Percentiles rank a stretch among this genome's conserved stretches.
Conservation (phyloP, 2,329 filamentous ascomycete genomes). For the Pyrenochaeta sp. region DNA sequence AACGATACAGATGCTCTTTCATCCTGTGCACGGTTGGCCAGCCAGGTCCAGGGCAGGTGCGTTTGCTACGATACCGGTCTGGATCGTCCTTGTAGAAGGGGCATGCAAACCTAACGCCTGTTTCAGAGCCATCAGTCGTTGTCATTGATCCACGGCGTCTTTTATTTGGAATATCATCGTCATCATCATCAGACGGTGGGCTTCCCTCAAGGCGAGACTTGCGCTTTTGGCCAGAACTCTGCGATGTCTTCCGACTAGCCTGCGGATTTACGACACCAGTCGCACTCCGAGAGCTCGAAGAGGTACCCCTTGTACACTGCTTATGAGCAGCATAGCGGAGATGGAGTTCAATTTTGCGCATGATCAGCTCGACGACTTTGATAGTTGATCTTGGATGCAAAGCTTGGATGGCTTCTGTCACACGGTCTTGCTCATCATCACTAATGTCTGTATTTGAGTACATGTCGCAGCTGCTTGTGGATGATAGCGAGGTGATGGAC, state of each 20-base stretch:
- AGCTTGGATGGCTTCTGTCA: neutral
- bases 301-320: conserved; percentile 26
- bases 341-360: conserved; percentile 40
- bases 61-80: conserved; percentile 44
- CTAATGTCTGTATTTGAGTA: conserved; percentile 38
- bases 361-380: conserved; percentile 37
- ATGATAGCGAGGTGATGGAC: conserved; percentile 38
- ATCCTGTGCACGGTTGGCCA: conserved; percentile 53
- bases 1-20: conserved; percentile 54
- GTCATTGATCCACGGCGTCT: conserved; percentile 34
- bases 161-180: conserved; percentile 36
- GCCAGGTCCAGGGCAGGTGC: conserved; percentile 49
- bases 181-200: conserved; percentile 25
- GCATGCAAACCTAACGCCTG: conserved; percentile 46
- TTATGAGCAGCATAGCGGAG: conserved; percentile 33
- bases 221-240: conserved; percentile 30
- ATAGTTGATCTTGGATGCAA: conserved; percentile 26
- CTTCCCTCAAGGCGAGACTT: conserved; percentile 31
- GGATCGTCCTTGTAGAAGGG: conserved; percentile 55
- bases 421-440: conserved; percentile 29
- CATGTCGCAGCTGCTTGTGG: conserved; percentile 40
- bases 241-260: conserved; percentile 21
- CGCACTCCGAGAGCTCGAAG: conserved; percentile 6
- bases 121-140: conserved; percentile 35
- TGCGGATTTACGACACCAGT: conserved; percentile 1